Evolutionary conservation across 2,329 filamentous ascomycete species (phyloP).

Genomic region (Fusarium incarnatum): DNA sequence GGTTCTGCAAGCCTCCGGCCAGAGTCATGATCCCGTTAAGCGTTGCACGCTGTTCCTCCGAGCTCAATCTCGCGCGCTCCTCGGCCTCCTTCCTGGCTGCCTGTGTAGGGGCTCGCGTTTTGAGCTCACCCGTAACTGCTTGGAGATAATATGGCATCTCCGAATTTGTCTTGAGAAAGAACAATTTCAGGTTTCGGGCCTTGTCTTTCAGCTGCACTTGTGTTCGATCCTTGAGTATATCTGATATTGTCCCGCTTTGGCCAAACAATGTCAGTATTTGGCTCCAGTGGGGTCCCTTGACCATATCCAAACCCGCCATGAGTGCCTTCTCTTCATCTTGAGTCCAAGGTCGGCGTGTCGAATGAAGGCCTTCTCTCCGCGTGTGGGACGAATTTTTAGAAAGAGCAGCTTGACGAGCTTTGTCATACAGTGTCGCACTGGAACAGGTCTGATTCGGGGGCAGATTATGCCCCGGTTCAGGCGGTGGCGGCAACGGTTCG

Average conservation of each 20-base stretch:
- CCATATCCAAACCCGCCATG: conserved; percentile 87
- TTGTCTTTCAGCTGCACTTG: conserved; percentile 96
- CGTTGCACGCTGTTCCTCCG: conserved; percentile 70
- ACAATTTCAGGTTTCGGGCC: conserved; percentile 87
- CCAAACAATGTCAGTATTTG: conserved; percentile 90
- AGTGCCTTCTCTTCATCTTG: conserved; percentile 90
- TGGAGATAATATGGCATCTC: conserved; percentile 91
- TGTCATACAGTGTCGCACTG: conserved; percentile 67
- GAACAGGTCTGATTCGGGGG: conserved; percentile 69
- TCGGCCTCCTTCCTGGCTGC: conserved; percentile 77
- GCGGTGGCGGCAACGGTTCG: conserved; percentile 50
- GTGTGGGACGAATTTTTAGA: conserved; percentile 67
- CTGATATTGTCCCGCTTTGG: conserved; percentile 79
- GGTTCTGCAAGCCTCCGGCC: conserved; percentile 63
- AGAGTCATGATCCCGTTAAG: conserved; percentile 71
- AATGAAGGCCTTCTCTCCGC: conserved; percentile 67
- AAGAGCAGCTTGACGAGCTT: conserved; percentile 68
- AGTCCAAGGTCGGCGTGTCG: conserved; percentile 83
- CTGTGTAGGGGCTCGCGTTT: conserved; percentile 82
- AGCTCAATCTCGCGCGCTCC: conserved; percentile 68
- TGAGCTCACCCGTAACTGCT: conserved; percentile 89
- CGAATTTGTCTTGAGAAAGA: conserved; percentile 90
- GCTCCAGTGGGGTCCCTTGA: conserved; percentile 93
- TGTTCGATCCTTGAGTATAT: conserved; percentile 87
- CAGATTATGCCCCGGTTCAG: conserved; percentile 53